Percentiles rank a stretch among this genome's conserved stretches.
These are phyloP conservation scores for Phytophthora sansomeana DNA, from an alignment of 352 stramenopile species.

Conservation along the genomic window DNA sequence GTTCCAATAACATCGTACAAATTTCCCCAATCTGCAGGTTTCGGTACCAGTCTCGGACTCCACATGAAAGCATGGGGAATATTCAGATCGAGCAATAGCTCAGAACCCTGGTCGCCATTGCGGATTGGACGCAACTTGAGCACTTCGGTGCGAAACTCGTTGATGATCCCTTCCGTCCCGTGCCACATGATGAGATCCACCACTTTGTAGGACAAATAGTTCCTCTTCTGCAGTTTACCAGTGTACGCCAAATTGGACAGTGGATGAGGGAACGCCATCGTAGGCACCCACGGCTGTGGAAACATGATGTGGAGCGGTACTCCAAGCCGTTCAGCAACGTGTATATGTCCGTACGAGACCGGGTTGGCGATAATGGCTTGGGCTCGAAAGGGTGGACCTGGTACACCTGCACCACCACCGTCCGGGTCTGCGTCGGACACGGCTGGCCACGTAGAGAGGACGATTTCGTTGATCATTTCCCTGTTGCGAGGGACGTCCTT, in stretches of 20 bases:
- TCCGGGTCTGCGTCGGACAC: conserved; percentile 79
- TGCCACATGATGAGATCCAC: conserved; percentile 86
- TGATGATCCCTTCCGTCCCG: conserved; percentile 67
- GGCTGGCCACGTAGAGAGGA: conserved; percentile 87
- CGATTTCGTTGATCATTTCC: conserved; percentile 90
- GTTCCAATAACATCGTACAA: conserved; percentile 89
- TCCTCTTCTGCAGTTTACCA: conserved; percentile 53
- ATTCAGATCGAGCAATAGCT: conserved; percentile 62
- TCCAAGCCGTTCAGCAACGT: conserved; percentile 91
- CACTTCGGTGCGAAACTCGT: conserved; percentile 73
- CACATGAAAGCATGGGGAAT: conserved; percentile 92
- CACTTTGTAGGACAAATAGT: conserved; percentile 84
- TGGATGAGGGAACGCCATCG: conserved; percentile 88
- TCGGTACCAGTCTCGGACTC: conserved; percentile 82
- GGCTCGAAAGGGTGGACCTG: conserved; percentile 71
- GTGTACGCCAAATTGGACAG: conserved; percentile 84
- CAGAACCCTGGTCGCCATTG: conserved; percentile 53
- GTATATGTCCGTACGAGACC: conserved; percentile 91
- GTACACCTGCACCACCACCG: conserved; percentile 46
- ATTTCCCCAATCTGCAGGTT: conserved; percentile 86
- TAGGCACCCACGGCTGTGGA: conserved; percentile 88
- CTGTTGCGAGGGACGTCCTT: conserved; percentile 78
- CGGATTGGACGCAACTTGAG: conserved; percentile 64
- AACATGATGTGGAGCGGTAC: conserved; percentile 95
- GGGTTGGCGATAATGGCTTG: conserved; percentile 94